Percentiles rank a stretch among this genome's conserved stretches.
phyloP scores from a whole-genome alignment of 202 grass and related monocot species.

The Cymbopogon flexuosus region DNA sequence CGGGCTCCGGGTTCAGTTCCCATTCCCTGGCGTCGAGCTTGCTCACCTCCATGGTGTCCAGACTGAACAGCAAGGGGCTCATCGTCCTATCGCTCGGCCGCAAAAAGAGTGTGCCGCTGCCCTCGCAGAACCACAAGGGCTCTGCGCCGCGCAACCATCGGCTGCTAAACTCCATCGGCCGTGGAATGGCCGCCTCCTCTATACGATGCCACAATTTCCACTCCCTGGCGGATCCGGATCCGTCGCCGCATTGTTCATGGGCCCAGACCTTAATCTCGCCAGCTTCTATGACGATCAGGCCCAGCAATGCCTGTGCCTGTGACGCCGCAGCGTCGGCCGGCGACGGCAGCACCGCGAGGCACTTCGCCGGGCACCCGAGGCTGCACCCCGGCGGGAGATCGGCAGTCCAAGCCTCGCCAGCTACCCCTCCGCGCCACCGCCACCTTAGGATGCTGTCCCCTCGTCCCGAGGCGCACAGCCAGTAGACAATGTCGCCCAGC shows the following conservation, averaged over 20 bases:
- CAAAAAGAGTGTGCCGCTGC: neutral
- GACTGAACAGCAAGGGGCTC: neutral
- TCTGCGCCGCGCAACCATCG: neutral
- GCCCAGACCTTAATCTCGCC: neutral
- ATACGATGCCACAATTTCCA: neutral
- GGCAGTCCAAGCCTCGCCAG: neutral
- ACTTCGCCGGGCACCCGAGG: neutral
- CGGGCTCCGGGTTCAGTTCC: neutral
- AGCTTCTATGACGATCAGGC: neutral
- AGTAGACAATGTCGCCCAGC: neutral
- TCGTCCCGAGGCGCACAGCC: neutral
- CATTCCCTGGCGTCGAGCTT: neutral
- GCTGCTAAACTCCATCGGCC: neutral
- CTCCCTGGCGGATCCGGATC: neutral
- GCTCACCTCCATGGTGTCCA: neutral
- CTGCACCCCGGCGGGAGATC: neutral
- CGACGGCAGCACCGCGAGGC: conserved; percentile 5
- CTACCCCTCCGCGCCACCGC: neutral
- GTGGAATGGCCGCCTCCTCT: neutral
- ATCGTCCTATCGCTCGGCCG: neutral
- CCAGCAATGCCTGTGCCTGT: neutral
- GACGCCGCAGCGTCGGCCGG: neutral
- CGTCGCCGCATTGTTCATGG: neutral
- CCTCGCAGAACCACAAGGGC: neutral
- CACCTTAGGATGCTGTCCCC: neutral